These are phyloP conservation scores for Pleurotus giganteus DNA, from an alignment of 768 basidiomycete species.

Conservation along the genomic window DNA sequence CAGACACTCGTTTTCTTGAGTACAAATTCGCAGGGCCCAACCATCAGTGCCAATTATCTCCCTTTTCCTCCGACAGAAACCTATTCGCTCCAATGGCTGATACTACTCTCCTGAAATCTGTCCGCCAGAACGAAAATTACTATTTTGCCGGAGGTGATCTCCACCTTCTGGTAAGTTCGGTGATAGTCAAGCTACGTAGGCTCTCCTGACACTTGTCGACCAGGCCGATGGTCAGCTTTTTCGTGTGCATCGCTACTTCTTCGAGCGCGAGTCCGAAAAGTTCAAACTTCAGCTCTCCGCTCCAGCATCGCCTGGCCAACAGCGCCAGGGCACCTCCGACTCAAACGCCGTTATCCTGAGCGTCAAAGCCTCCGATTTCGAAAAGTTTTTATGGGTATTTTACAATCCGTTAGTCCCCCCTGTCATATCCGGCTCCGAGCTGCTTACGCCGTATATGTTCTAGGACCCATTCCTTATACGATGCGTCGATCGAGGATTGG, in stretches of 20 bases:
- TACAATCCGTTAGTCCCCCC: slow-evolving; percentile 46
- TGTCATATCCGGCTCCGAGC: neutral
- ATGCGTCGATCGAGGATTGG: slow-evolving; percentile 53
- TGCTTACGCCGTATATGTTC: neutral
- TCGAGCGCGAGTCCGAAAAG: slow-evolving; percentile 54
- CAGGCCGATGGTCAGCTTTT: slow-evolving; percentile 60
- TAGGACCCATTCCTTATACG: slow-evolving; percentile 57
- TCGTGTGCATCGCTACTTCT: slow-evolving; percentile 59
- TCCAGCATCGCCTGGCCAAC: slow-evolving; percentile 28
- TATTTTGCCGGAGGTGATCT: slow-evolving; percentile 57
- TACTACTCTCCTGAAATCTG: neutral
- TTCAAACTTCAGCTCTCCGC: slow-evolving; percentile 37
- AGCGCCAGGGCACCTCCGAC: slow-evolving; percentile 36
- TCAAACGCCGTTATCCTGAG: slow-evolving; percentile 38
- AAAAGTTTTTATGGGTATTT: slow-evolving; percentile 50
- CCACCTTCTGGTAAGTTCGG: slow-evolving; percentile 43
- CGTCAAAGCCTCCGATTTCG: slow-evolving; percentile 37
- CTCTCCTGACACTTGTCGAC: neutral
- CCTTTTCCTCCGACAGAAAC: neutral
- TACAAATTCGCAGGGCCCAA: neutral
- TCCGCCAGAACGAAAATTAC: slow-evolving; percentile 31
- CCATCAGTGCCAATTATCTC: neutral
- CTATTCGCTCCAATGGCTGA: too few relatives aligned
- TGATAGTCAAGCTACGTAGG: neutral
- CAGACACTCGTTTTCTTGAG: neutral